Percentiles rank a stretch among this genome's conserved stretches.
phyloP scores from a whole-genome alignment of 352 stramenopile genomes.

The Pythium volutum region DNA sequence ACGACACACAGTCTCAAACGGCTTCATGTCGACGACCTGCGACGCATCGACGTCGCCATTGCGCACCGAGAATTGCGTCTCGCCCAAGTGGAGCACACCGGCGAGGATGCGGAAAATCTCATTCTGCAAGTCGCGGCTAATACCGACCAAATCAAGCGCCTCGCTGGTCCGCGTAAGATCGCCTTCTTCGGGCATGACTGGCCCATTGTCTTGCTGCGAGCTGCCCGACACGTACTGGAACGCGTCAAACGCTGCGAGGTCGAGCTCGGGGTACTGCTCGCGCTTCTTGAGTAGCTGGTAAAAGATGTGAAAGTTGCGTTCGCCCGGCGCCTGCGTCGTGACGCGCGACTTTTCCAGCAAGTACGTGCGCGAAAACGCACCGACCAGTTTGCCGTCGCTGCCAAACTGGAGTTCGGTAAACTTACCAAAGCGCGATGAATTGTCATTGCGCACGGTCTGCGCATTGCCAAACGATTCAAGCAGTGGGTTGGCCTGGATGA shows the following conservation, averaged over 20 bases:
- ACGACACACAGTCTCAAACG: constrained; percentile 53
- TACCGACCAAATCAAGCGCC: constrained; percentile 88
- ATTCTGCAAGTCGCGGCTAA: constrained; percentile 73
- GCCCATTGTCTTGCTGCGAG: constrained; percentile 23
- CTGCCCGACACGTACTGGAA: constrained; percentile 70
- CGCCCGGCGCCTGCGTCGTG: constrained; percentile 71
- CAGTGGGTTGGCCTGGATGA: constrained; percentile 91
- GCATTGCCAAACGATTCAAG: constrained; percentile 87
- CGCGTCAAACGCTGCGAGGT: constrained; percentile 35
- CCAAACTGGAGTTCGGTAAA: constrained; percentile 87
- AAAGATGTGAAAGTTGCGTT: constrained; percentile 95
- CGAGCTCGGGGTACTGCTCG: constrained; percentile 54
- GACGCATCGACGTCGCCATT: constrained; percentile 81
- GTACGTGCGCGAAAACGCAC: constrained; percentile 86
- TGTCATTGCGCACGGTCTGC: constrained; percentile 86
- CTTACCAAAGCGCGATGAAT: constrained; percentile 83
- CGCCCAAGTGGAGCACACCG: constrained; percentile 90
- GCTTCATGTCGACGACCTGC: constrained; percentile 50
- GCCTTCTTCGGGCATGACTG: constrained; percentile 56
- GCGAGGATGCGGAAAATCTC: constrained; percentile 89
- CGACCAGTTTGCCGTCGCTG: constrained; percentile 66
- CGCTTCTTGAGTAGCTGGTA: constrained; percentile 86
- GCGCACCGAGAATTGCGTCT: constrained; percentile 72
- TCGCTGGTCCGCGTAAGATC: constrained; percentile 71
- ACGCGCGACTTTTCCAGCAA: constrained; percentile 92